Conservation (phyloP, 2,329 filamentous ascomycete genomes). For the Albophoma yamanashiensis region DNA sequence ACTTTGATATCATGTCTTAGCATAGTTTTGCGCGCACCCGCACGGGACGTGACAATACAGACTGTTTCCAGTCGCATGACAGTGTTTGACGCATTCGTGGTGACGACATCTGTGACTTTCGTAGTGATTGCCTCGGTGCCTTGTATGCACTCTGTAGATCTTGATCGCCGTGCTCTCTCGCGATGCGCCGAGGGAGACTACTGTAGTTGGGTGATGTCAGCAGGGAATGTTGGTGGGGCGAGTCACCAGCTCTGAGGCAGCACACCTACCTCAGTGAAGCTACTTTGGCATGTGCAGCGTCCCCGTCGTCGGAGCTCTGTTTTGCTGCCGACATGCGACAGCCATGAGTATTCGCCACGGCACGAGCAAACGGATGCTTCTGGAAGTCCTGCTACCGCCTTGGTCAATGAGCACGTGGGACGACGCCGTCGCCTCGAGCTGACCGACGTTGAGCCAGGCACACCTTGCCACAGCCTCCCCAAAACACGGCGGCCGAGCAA, state of each 20-base stretch:
- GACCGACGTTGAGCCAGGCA: background rate
- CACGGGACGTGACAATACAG: background rate
- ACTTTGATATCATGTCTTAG: conserved; percentile 4
- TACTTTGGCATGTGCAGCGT: background rate
- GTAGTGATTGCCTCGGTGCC: too few relatives aligned
- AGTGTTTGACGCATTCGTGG: background rate
- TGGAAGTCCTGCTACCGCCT: background rate
- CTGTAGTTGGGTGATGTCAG: background rate
- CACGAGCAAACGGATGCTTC: background rate
- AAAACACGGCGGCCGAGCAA: background rate
- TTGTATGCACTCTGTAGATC: too few relatives aligned
- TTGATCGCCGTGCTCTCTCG: background rate
- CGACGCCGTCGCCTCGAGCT: background rate
- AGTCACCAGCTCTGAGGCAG: background rate
- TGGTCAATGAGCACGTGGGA: background rate
- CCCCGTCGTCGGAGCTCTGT: background rate
- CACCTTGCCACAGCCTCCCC: background rate
- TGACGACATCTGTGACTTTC: too few relatives aligned
- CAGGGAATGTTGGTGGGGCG: background rate
- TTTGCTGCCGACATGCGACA: background rate
- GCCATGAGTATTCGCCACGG: background rate
- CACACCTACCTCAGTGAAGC: background rate
- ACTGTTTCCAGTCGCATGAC: background rate
- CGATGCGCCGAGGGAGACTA: too few relatives aligned
- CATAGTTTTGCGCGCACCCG: conserved; percentile 3